Evolutionary conservation across 495 filamentous ascomycete species (phyloP), one percentile per base, ranked within the genome.

Genomic region (Ramalina intermedia): DNA sequence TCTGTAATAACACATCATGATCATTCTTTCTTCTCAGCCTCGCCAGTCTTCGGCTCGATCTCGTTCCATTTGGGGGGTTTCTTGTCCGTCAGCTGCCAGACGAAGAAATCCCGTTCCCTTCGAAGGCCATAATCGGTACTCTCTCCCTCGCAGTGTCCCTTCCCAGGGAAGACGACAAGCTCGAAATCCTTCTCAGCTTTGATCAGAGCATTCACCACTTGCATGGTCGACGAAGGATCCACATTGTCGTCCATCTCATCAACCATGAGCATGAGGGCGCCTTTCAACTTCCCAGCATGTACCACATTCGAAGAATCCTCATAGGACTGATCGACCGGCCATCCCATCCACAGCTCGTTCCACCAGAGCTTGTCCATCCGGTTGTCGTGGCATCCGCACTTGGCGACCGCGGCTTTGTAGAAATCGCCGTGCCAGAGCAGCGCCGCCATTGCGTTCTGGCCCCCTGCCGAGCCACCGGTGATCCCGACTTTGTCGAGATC

Each of bases 311-410:
- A 54, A 23, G 46, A 45, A 13, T 54, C 56, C 29, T 47, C 51
- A 42, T 59, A 59, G 12, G 46, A 42, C 37, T 57, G 29, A 18
- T 57, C 56, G 17, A 57, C 43, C 43, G 51, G 54, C 39, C 46
- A 57, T n/a, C 56, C 56, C 56, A 59, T 59, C 50, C 49, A 59
- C 48, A 51, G 54, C 41, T 59, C 54, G 50, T 57, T 57, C 56
- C 56, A 56, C 56, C 54, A 52, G 2, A 57, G 40, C 51, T 56
- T 59, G 43, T 59, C 54, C 54, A 59, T 56, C 9, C 54, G 54
- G 37, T 57, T 56, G 33, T 59, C 56, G 37, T 59, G 56, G 38
- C 56, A 59, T 35, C 56, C 56, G 23, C 42, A 57, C 24, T 59
- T 50, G 27, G 56, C 56, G 21, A 38, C 47, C 3, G 54, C 56